Conservation (phyloP, 805 yeast genomes). For the Metschnikowia proteae region DNA sequence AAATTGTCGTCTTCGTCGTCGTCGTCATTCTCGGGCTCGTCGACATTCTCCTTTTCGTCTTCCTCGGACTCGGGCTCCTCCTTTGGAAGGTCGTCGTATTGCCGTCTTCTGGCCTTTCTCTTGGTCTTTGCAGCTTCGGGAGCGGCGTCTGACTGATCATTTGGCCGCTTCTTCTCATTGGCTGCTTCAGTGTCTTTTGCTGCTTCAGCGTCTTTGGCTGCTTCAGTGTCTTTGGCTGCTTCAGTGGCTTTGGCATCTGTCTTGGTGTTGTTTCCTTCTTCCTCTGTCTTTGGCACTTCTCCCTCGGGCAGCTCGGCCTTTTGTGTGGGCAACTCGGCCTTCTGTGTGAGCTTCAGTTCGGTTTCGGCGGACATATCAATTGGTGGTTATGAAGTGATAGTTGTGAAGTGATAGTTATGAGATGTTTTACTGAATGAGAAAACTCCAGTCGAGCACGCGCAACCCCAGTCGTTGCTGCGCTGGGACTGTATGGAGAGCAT, state of each 20-base stretch:
- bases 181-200: background rate
- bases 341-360: background rate
- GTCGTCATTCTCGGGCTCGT: slow-evolving; percentile 46
- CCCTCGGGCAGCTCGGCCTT: slow-evolving; percentile 4
- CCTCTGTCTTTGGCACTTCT: slow-evolving; percentile 11
- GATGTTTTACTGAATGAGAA: too few species aligned
- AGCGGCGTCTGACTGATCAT: background rate
- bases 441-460: background rate
- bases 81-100: slow-evolving; percentile 57
- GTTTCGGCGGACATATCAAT: slow-evolving; percentile 2
- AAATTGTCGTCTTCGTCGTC: slow-evolving; percentile 77
- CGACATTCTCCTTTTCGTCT: slow-evolving; percentile 35
- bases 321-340: background rate
- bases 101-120: slow-evolving; percentile 56
- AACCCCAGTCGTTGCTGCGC: background rate
- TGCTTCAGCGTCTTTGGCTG: background rate
- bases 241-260: slow-evolving; percentile 2
- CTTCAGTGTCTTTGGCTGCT: background rate
- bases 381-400: background rate
- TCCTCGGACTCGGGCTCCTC: slow-evolving; percentile 41
- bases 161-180: slow-evolving; percentile 1
- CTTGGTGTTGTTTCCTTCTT: slow-evolving; percentile 7
- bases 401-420: too few species aligned
- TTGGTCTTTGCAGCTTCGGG: slow-evolving; percentile 30
- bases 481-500: background rate